Evolutionary conservation across 768 basidiomycete species (phyloP).

Genomic region (Tulasnella sp.): DNA sequence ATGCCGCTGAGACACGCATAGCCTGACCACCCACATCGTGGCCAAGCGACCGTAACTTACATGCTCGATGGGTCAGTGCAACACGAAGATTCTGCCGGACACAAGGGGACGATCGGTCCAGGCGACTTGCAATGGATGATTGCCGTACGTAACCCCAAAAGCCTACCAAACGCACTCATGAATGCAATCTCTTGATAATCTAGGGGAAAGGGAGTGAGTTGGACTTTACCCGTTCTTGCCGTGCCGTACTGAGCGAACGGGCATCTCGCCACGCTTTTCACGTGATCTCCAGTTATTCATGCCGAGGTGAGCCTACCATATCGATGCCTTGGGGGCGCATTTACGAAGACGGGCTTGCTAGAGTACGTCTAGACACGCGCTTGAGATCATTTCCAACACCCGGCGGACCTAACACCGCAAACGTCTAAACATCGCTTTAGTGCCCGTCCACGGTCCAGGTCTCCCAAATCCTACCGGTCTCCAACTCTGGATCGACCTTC

Average conservation of each 20-base stretch:
- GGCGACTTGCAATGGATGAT: conserved; percentile 95
- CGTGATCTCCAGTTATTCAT: conserved; percentile 40
- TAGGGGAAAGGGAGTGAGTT: background rate
- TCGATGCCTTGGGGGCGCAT: no score
- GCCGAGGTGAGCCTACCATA: conserved; percentile 36
- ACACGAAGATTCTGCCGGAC: conserved; percentile 88
- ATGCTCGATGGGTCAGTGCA: conserved; percentile 75
- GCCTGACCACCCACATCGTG: conserved; percentile 32
- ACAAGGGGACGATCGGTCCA: conserved; percentile 36
- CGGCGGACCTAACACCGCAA: no score
- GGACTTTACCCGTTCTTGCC: no score
- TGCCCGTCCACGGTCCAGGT: conserved; percentile 67
- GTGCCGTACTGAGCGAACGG: no score
- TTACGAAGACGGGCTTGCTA: no score
- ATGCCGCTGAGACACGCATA: background rate
- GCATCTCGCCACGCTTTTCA: background rate
- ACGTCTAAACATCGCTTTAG: conserved; percentile 29
- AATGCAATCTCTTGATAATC: no score
- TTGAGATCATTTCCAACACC: no score
- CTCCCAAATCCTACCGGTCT: conserved; percentile 65
- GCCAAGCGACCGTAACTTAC: conserved; percentile 80
- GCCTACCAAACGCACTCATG: no score
- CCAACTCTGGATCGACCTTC: conserved; percentile 55
- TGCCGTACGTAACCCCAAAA: conserved; percentile 24
- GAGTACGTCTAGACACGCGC: background rate